A percentile compares a stretch with the other conserved stretches of the same genome.
These are phyloP conservation scores for Mortierella claussenii DNA, from an alignment of 192 early-diverging fungal species.

Conservation along the genomic window DNA sequence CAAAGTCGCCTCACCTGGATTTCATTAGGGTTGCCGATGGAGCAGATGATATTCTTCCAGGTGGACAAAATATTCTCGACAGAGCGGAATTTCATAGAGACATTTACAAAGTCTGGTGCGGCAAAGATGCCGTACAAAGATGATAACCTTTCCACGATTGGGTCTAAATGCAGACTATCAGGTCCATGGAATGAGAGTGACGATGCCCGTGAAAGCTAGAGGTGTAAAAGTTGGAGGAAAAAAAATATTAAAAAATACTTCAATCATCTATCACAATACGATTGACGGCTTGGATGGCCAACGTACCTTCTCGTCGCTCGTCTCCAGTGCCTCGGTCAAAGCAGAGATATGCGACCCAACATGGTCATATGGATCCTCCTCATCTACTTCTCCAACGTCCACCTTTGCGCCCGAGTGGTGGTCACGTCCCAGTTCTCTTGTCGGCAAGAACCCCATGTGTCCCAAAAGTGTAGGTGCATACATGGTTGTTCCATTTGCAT, in stretches of 20 bases:
- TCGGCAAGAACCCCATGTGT: constrained; percentile 33
- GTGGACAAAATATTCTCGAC: constrained; percentile 53
- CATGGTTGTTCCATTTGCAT: constrained; percentile 1
- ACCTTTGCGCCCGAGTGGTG: constrained; percentile 2
- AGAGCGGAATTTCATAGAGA: constrained; percentile 58
- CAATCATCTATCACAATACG: background rate
- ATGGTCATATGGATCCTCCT: constrained; percentile 30
- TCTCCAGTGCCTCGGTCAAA: constrained; percentile 19
- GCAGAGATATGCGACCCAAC: constrained; percentile 31
- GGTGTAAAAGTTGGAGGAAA: background rate
- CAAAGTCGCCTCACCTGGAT: constrained; percentile 60
- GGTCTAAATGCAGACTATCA: constrained; percentile 48
- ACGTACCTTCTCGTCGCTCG: constrained; percentile 36
- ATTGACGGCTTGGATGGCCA: background rate
- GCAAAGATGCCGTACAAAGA: constrained; percentile 57
- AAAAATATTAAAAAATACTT: background rate
- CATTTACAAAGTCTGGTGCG: constrained; percentile 67
- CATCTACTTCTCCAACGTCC: constrained; percentile 38
- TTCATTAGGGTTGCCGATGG: constrained; percentile 77
- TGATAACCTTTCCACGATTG: constrained; percentile 59
- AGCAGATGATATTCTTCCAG: constrained; percentile 87
- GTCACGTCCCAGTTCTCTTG: constrained; percentile 20
- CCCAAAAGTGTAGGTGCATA: constrained; percentile 38
- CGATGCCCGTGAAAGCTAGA: constrained; percentile 31
- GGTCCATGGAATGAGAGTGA: constrained; percentile 51